Base-by-base conservation (phyloP, 805 yeast species). In the Hanseniaspora guilliermondii region DNA sequence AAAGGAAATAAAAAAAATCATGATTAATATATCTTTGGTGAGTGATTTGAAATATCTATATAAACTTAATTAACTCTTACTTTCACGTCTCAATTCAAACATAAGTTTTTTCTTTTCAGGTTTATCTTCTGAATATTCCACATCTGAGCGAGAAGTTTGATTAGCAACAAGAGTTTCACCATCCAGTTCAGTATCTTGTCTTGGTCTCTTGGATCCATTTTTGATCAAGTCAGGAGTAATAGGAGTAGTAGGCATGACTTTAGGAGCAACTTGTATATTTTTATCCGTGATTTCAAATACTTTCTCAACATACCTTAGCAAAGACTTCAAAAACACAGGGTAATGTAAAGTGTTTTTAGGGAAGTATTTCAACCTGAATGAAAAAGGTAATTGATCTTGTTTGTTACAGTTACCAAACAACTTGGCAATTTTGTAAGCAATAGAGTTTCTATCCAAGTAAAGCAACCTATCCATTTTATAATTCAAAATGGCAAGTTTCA, bases 401-500 rank as follows among this genome's bases (percentile, higher is more conserved):
- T 30, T 19, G 33, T 47, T 22, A 17, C 56, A 48, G n/a, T 30
- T 38, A 4, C 33, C 24, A 22, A 54, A 54, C 11, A 54, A 14
- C 30, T 36, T 44, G 4, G 45, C 19, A 14, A 54, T 35, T 32
- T 36, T 50, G 25, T 36, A 35, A 11, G 41, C 27, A 11, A 41
- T 41, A 5, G 47, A 24, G 19, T 21, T 25, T 35, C 27, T 24
- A 12, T 50, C 42, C 14, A 50, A 4, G 17, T 36, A 21, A 12
- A 44, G 24, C 38, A 33, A 37, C 8, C 55, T 52, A 35, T 52
- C 49, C 38, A 36, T 32, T 36, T 44, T 52, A n/a, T 44, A 52
- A 11, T 44, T 67, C 48, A 76, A 69, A 45, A 81, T 70, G 11
- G 75, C 69, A 53, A 72, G 68, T 22, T 70, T 63, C 25, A 77